Evolutionary conservation across 805 yeast species (phyloP), one percentile per base, ranked within the genome.

Genomic region (Sugiyamaella marilandica): DNA sequence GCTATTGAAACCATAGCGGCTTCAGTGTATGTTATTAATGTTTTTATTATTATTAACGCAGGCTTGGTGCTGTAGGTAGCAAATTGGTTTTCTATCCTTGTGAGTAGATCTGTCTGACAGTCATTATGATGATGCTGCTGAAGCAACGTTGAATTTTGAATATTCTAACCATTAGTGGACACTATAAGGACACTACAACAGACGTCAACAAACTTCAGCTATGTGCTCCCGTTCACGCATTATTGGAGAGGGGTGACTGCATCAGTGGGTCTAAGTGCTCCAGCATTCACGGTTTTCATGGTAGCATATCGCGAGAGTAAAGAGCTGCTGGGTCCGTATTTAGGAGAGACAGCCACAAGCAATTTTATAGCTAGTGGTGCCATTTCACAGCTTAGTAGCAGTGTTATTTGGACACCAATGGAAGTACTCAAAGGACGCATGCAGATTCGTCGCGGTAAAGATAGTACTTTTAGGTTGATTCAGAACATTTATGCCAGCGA

Each of bases 401-500:
- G 71, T 14, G 55, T 67, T 36, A 60, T 73, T 13, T 73, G 74
- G 73, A 73, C 77, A 14, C 77, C 77, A 1, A 72, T 74, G 69
- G 77, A 73, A 60, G 74, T 72, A n/a, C 57, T 73, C 48, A 73
- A 74, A 58, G 77, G 76, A 35, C 65, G 75, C 18, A 64, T 72
- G 69, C 77, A 73, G 57, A 64, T 73, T 26, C 59, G 67, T 19
- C 55, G 60, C 33, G 55, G 53, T 32, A 50, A 16, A 14, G 50
- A 26, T 50, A 18, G 16, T 32, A 45, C 14, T 10, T 26, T 24
- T 10, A 10, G 37, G n/a, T 16, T 32, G 45, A 14, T 56, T 35
- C 36, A 33, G 18, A 36, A 48, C 4, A 67, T 92, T 31, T 81
- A 75, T 62, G 68, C 66, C 37, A 67, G 71, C 0, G 96, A 87